Base-by-base conservation (phyloP, 2,329 filamentous ascomycete genomes). In the Tetracladium maxilliforme region DNA sequence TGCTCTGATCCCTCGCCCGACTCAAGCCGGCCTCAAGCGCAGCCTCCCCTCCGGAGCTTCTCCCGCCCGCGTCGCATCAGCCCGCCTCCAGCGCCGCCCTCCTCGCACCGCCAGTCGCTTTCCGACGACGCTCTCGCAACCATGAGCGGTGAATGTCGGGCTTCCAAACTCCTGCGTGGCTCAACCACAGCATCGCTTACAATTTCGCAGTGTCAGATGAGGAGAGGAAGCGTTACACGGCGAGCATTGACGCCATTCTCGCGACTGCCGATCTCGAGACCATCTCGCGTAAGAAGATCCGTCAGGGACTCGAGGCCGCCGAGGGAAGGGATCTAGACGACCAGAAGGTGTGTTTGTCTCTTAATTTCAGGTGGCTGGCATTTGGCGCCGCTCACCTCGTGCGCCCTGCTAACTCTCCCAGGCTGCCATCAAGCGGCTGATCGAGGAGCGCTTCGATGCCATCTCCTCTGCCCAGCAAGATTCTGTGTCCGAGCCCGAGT, bases 391-490 rank as follows among this genome's bases (percentile, higher is more conserved):
- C n/a, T n/a, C n/a, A n/a, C n/a, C n/a, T n/a, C n/a, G n/a, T n/a
- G n/a, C n/a, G n/a, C 7, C 9, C 16, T 28, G 24, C 17, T 25
- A 25, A 12, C 15, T 21, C 21, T 26, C 24, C 14, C 27, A 70
- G 64, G 46, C 51, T 33, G 50, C 51, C 6, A 54, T 70, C 30
- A 62, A 66, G 39, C 44, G 49, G 20, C 48, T 70, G 20, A 70
- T 70, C 26, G 56, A 59, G 45, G 53, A 62, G 36, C 56, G 65
- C 22, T 70, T 70, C 40, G 63, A 70, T 39, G 49, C 59, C 26
- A 57, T 58, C 30, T 47, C 49, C 30, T 26, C 25, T 10, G 21
- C n/a, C 14, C 17, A 19, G 37, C 16, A 33, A 37, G 14, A 34
- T 35, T n/a, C 33, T 24, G 43, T 41, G 18, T 37, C 42, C 28